Evolutionary conservation across 2,329 filamentous ascomycete genomes (phyloP).

Genomic region (Exophiala xenobiotica): DNA sequence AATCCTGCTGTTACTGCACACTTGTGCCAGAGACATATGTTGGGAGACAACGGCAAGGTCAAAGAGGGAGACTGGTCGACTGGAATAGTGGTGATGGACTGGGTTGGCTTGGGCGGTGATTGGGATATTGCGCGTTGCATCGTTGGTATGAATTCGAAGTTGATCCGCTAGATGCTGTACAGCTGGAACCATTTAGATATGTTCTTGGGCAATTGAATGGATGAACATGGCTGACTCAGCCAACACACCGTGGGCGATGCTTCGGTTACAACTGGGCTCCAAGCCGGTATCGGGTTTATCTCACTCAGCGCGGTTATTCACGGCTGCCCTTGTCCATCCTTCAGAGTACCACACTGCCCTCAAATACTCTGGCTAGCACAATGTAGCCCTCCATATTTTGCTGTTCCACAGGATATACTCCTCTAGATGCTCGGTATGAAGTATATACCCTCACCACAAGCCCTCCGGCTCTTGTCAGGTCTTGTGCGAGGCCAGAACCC

Average conservation of each 20-base stretch:
- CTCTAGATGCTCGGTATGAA: slow-evolving; percentile 21
- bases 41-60: slow-evolving; percentile 33
- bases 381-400: too few species aligned
- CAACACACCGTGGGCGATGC: too few species aligned
- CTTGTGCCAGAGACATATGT: slow-evolving; percentile 54
- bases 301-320: too few species aligned
- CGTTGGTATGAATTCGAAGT: slow-evolving; percentile 81
- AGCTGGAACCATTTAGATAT: too few species aligned
- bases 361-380: too few species aligned
- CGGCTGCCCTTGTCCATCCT: too few species aligned
- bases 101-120: slow-evolving; percentile 81
- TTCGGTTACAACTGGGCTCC: too few species aligned
- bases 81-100: slow-evolving; percentile 89
- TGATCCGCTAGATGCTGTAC: slow-evolving; percentile 31
- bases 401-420: too few species aligned
- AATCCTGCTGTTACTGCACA: slow-evolving; percentile 72
- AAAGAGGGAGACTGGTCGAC: slow-evolving; percentile 71
- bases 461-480: slow-evolving; percentile 17
- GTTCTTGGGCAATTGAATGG: too few species aligned
- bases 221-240: too few species aligned
- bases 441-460: slow-evolving; percentile 21
- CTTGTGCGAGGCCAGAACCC: slow-evolving; percentile 5
- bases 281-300: too few species aligned
- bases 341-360: too few species aligned
- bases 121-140: slow-evolving; percentile 89